Percentiles rank a stretch among this genome's conserved stretches.
These are phyloP conservation scores for Lentinula lateritia DNA, from an alignment of 768 basidiomycete species.

Conservation along the genomic window DNA sequence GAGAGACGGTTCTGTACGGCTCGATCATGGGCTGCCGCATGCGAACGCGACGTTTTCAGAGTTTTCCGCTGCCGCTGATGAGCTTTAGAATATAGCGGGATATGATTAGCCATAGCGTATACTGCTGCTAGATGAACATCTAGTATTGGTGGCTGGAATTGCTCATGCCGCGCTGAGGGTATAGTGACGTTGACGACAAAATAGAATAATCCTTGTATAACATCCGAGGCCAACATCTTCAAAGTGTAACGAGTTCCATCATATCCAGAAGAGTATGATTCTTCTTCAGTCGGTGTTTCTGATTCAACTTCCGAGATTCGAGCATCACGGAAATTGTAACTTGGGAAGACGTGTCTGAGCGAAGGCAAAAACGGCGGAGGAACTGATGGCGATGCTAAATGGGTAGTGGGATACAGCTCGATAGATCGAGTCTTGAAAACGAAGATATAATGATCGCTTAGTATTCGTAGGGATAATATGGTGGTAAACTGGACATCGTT, in stretches of 20 bases:
- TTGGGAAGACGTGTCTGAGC: slow-evolving; percentile 17
- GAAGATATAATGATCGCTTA: slow-evolving; percentile 46
- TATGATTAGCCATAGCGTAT: slow-evolving; percentile 31
- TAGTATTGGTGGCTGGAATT: slow-evolving; percentile 20
- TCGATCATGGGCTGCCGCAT: background rate
- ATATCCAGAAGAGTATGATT: slow-evolving; percentile 10
- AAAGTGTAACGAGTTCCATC: slow-evolving; percentile 13
- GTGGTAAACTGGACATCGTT: slow-evolving; percentile 27
- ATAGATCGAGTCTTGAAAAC: slow-evolving; percentile 47
- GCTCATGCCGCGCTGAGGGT: background rate
- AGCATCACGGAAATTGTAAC: slow-evolving; percentile 37
- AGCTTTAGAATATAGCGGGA: slow-evolving; percentile 8
- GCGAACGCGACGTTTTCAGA: background rate
- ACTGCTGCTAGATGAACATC: slow-evolving; percentile 37
- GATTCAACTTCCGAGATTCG: slow-evolving; percentile 29
- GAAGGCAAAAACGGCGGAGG: slow-evolving; percentile 9
- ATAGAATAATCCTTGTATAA: slow-evolving; percentile 46
- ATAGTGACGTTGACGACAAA: slow-evolving; percentile 31
- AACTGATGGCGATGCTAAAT: slow-evolving; percentile 11
- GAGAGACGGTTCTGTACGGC: background rate
- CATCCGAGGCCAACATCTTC: slow-evolving; percentile 39
- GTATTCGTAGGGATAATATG: slow-evolving; percentile 31
- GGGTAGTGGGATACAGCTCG: slow-evolving; percentile 34
- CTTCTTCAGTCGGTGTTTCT: background rate
- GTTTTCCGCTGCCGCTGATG: background rate